phyloP scores from a whole-genome alignment of 129 eudicot species.

The Chrysanthemum lavandulifolium region DNA sequence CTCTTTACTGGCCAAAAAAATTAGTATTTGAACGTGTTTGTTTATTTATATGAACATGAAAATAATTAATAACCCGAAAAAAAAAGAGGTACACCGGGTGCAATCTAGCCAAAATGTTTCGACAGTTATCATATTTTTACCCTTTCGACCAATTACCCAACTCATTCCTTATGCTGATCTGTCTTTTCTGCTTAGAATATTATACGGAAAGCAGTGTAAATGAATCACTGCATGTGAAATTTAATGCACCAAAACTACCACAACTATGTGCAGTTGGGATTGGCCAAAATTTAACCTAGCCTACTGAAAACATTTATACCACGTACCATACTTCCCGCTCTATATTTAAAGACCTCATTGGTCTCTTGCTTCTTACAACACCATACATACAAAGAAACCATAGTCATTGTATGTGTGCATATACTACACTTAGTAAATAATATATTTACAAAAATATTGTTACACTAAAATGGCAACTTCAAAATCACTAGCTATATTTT shows the following conservation, averaged over 20 bases:
- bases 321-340: conserved; percentile 23
- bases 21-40: no score
- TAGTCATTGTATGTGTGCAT: conserved; percentile 15
- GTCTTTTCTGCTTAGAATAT: not conserved
- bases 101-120: no score
- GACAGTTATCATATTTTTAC: no score
- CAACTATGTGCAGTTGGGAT: conserved; percentile 36
- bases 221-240: not conserved
- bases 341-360: conserved; percentile 23
- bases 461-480: conserved; percentile 26
- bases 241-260: conserved; percentile 38
- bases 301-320: not conserved
- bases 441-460: conserved; percentile 8
- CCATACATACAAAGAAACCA: conserved; percentile 14
- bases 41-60: no score
- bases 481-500: conserved; percentile 13
- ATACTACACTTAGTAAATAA: not conserved
- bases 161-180: not conserved
- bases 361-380: conserved; percentile 26
- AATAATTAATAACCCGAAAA: no score
- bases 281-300: conserved; percentile 11
- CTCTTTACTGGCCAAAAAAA: no score
- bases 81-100: no score
- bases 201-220: not conserved
- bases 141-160: not conserved